Evolutionary conservation across 1,139 yeast species (phyloP), one percentile per base, ranked within the genome.

Genomic region (Diutina scorzettiae): DNA sequence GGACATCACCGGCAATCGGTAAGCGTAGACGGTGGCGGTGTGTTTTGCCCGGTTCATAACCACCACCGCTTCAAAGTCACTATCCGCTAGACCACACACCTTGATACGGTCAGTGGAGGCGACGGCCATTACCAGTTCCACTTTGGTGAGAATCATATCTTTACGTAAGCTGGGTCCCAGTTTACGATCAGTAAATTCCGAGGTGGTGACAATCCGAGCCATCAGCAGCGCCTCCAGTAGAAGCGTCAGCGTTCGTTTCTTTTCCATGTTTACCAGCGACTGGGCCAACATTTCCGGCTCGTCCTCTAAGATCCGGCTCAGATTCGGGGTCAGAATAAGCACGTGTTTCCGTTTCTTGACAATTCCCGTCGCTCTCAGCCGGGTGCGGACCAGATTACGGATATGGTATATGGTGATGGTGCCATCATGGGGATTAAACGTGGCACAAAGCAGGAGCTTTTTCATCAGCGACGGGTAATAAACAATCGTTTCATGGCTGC

Each of bases 101-200:
- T 67, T 66, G 30, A 79, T 49, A 7, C 60, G 54, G 3, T 55
- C 49, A n/a, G 55, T 46, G 23, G 59, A 55, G 6, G 59, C 58
- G 16, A 56, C 55, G 18, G 61, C 50, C 16, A 60, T 59, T 19
- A 73, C 57, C 0, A 72, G 59, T 27, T 78, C 81, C 5, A 83
- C 59, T 49, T 70, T 73, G 0, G 87, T 77, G 46, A 84, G 61
- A 17, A 81, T 76, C 54, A 81, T 69, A 55, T 85, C 94, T 50
- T 81, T 83, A 39, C 74, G 61, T 37, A 75, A 58, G 43, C 32
- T 42, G 4, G 45, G 27, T 32, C 48, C 20, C 47, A 42, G 33
- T 21, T 56, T 41, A 2, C 55, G 47, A 20, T 64, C 69, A 5
- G 62, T 49, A 24, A 59, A 55, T 4, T 64, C 59, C 3, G 62